Conservation (phyloP, 2,329 filamentous ascomycete genomes). For the Hirsutella thompsonii region DNA sequence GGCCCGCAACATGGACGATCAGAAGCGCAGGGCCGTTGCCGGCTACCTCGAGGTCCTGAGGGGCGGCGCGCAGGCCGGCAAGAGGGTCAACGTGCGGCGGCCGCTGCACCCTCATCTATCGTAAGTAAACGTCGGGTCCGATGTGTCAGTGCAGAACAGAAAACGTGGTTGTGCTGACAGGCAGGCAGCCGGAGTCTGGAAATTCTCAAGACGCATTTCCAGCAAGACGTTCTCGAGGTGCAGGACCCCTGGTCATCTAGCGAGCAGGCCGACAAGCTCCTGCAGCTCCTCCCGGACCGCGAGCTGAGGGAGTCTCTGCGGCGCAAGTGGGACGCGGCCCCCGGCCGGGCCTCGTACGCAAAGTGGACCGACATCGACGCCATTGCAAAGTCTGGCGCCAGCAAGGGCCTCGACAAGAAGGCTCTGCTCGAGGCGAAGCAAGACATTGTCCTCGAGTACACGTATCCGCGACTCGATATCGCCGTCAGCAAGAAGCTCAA, state of each 20-base stretch:
- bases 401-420: conserved; percentile 57
- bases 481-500: conserved; percentile 97
- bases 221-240: conserved; percentile 63
- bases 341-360: conserved; percentile 58
- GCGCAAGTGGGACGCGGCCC: conserved; percentile 82
- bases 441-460: conserved; percentile 93
- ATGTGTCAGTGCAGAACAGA: no score
- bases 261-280: conserved; percentile 62
- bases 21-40: conserved; percentile 71
- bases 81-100: conserved; percentile 71
- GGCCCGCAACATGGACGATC: conserved; percentile 73
- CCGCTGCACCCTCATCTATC: conserved; percentile 83
- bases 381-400: conserved; percentile 63
- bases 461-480: conserved; percentile 91
- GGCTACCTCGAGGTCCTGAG: conserved; percentile 85
- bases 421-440: conserved; percentile 82
- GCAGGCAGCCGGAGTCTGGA: conserved; percentile 61
- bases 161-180: conserved; percentile 6
- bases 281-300: conserved; percentile 75
- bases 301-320: conserved; percentile 64
- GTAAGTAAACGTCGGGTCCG: conserved; percentile 26
- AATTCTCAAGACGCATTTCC: conserved; percentile 74
- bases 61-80: conserved; percentile 74
- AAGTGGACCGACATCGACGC: conserved; percentile 95
- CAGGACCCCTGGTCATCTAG: conserved; percentile 74